Evolutionary conservation across 2,329 filamentous ascomycete species (phyloP).

Genomic region (Pseudocercospora vitis): DNA sequence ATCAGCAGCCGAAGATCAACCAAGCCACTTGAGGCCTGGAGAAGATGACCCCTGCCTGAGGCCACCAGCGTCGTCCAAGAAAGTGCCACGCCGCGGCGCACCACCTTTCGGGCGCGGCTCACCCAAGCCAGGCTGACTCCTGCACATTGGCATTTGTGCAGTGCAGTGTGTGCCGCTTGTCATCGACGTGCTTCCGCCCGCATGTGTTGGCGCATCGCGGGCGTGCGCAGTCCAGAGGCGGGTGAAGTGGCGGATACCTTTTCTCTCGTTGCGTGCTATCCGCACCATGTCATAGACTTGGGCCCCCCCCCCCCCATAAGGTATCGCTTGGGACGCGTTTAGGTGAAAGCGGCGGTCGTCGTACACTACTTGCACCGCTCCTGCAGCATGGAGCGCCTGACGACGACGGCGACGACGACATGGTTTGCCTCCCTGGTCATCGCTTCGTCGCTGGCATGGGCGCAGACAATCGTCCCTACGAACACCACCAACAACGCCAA

Average conservation of each 20-base stretch:
- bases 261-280: not conserved
- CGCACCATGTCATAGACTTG: conserved; percentile 4
- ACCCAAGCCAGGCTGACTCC: not conserved
- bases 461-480: conserved; percentile 21
- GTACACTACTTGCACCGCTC: not conserved
- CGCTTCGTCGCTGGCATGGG: conserved; percentile 7
- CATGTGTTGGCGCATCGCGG: not conserved
- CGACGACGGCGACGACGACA: conserved; percentile 9
- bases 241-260: not conserved
- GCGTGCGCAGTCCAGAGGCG: not conserved
- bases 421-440: conserved; percentile 8
- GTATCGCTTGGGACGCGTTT: not conserved
- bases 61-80: not conserved
- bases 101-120: not conserved
- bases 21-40: not conserved
- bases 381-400: not conserved
- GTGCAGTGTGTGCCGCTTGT: not conserved
- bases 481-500: conserved; percentile 16
- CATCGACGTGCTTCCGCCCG: not conserved
- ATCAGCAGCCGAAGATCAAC: not conserved
- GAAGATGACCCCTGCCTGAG: not conserved
- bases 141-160: not conserved
- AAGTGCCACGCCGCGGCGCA: not conserved
- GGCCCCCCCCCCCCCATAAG: not conserved
- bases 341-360: not conserved